These are phyloP conservation scores for Alternaria novae-zelandiae DNA, from an alignment of 2,329 filamentous ascomycete species.

Conservation along the genomic window DNA sequence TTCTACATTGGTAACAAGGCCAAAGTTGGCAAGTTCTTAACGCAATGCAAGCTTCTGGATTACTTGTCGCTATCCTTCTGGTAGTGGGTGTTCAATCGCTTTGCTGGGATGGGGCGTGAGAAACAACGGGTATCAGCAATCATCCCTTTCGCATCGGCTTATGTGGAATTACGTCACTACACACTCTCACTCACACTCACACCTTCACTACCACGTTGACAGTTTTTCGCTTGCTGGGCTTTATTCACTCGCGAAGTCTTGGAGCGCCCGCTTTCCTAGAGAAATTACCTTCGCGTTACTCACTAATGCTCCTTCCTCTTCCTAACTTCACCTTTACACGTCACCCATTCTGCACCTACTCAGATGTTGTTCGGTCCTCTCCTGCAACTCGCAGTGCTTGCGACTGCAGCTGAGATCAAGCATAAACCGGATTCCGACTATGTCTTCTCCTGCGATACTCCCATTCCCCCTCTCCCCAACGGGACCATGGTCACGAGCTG, in stretches of 20 bases:
- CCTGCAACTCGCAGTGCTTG: neutral
- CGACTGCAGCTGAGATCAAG: neutral
- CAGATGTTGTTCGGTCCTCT: neutral
- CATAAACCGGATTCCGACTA: neutral
- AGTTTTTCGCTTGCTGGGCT: neutral
- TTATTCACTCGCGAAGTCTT: neutral
- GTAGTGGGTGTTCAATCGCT: neutral
- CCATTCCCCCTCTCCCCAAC: neutral
- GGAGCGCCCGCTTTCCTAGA: neutral
- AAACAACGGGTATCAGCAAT: no score
- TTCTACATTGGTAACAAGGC: neutral
- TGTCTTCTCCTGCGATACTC: neutral
- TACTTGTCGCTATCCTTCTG: neutral
- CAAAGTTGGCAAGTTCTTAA: neutral
- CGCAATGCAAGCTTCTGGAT: neutral
- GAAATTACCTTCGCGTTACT: neutral
- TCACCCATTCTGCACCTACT: neutral
- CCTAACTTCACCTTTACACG: neutral
- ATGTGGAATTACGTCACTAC: neutral
- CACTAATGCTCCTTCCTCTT: neutral
- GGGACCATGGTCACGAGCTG: neutral
- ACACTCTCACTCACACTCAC: neutral
- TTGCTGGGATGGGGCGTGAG: neutral
- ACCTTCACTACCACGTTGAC: neutral
- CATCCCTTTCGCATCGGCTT: neutral